Base-by-base conservation (phyloP, 352 stramenopile genomes). In the Phytophthora melonis region DNA sequence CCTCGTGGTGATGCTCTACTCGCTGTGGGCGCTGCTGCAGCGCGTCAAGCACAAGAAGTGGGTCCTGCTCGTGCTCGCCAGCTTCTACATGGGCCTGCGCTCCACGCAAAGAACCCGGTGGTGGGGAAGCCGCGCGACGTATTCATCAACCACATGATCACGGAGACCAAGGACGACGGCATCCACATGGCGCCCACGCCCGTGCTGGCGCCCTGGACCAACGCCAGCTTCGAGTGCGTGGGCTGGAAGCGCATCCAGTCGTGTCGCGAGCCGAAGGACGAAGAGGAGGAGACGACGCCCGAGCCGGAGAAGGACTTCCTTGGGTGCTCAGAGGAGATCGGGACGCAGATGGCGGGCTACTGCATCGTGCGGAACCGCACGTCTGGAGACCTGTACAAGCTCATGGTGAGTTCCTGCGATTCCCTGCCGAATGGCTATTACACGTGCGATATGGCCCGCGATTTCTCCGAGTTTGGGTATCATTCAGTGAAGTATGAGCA, bases 241-340 rank as follows among this genome's bases (percentile, higher is more conserved):
- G 88, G 88, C 52, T 96, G 89, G 89, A 93, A 96, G 66, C 87
- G 87, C 41, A 91, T 90, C 43, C 82, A 95, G n/a, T 84, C 87
- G 62, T 96, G 89, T 55, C 68, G 67, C 41, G 79, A 85, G 39
- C 70, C 87, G 50, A 78, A 89, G 43, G 78, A 80, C 55, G 69
- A 68, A 1, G 65, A 81, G 14, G 68, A 78, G 14, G 36, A 43
- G 3, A 43, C 36, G 50, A 86, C 78, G 27, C 71, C 62, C 7
- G 71, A 88, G 49, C 84, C 87, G 14, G 85, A 93, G 59, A 92
- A 93, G 45, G 86, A 92, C 49, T 93, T 94, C 43, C 57, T 93
- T 4, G 84, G 80, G 16, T 96, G 90, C 68, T 76, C 81, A 2
- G 88, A 93, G 54, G 74, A 88, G 50, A 92, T 95, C 56, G 84